Evolutionary conservation across 2,329 filamentous ascomycete species (phyloP).

Genomic region (Talaromyces pinophilus): DNA sequence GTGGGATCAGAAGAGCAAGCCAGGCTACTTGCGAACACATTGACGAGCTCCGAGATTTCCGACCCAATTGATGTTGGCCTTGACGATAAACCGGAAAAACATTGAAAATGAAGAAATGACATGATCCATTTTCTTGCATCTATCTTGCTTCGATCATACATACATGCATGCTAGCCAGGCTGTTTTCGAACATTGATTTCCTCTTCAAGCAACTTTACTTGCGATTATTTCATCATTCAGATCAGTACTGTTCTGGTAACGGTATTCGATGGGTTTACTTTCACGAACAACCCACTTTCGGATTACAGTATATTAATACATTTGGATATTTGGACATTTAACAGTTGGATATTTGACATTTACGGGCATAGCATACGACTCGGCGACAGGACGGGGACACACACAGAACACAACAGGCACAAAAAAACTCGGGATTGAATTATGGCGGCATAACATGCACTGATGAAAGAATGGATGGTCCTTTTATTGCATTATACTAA

Average conservation of each 20-base stretch:
- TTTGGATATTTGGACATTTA: not conserved
- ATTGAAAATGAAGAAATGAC: not conserved
- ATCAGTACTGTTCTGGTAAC: conserved; percentile 20
- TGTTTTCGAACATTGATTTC: conserved; percentile 18
- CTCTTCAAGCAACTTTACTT: conserved; percentile 9
- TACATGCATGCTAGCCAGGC: conserved; percentile 12
- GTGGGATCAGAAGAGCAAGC: conserved; percentile 14
- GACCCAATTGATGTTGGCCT: not conserved
- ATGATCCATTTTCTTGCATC: not conserved
- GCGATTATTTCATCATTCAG: not conserved
- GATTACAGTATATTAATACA: conserved; percentile 18
- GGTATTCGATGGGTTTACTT: conserved; percentile 3
- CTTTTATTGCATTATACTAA: conserved; percentile 19
- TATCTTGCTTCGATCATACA: conserved; percentile 7
- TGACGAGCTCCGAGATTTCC: conserved; percentile 8
- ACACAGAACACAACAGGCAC: not conserved
- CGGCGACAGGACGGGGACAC: conserved; percentile 1
- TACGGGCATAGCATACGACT: conserved; percentile 4
- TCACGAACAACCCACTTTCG: not conserved
- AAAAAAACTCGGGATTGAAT: not conserved
- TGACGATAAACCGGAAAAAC: conserved; percentile 14
- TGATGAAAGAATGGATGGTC: conserved; percentile 2
- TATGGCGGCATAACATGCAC: conserved; percentile 5
- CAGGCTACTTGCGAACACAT: conserved; percentile 15
- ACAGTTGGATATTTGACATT: not conserved